phyloP scores from a whole-genome alignment of 176 grass and related monocot species.

The Calamus simplicifolius region DNA sequence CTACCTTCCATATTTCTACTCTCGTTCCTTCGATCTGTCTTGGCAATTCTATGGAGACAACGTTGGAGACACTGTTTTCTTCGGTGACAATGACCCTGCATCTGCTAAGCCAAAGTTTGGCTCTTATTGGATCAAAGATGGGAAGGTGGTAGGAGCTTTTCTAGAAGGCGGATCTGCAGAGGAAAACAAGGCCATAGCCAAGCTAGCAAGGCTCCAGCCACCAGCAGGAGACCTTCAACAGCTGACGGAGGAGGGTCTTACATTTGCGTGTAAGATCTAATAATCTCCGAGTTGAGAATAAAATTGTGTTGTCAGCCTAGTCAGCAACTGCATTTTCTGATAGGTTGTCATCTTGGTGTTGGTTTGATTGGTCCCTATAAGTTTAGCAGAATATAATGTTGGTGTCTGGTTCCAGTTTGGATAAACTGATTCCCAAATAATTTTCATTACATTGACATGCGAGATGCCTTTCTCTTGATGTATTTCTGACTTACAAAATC shows the following conservation, averaged over 20 bases:
- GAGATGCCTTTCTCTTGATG: too few species aligned
- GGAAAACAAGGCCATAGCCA: slow-evolving; percentile 76
- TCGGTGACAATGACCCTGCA: slow-evolving; percentile 59
- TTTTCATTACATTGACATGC: too few species aligned
- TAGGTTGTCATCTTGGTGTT: too few species aligned
- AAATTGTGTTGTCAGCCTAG: too few species aligned
- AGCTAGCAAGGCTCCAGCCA: slow-evolving; percentile 66
- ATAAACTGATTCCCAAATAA: too few species aligned
- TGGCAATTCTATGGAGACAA: slow-evolving; percentile 99
- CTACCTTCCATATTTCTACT: slow-evolving; percentile 94
- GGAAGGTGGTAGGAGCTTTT: slow-evolving; percentile 73
- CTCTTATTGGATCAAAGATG: slow-evolving; percentile 92
- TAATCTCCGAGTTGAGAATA: too few species aligned
- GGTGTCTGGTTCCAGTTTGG: too few species aligned
- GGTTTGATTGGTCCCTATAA: too few species aligned
- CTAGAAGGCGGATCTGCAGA: slow-evolving; percentile 77
- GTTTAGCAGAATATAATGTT: too few species aligned
- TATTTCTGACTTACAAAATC: too few species aligned
- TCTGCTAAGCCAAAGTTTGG: slow-evolving; percentile 76
- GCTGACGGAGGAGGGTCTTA: slow-evolving; percentile 55
- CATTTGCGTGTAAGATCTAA: slow-evolving; percentile 80
- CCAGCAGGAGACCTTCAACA: slow-evolving; percentile 29
- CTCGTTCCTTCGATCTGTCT: slow-evolving; percentile 73
- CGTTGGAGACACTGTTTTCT: slow-evolving; percentile 63
- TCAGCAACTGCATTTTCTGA: too few species aligned